Evolutionary conservation across 495 filamentous ascomycete species (phyloP).

Genomic region (Viridothelium virens): DNA sequence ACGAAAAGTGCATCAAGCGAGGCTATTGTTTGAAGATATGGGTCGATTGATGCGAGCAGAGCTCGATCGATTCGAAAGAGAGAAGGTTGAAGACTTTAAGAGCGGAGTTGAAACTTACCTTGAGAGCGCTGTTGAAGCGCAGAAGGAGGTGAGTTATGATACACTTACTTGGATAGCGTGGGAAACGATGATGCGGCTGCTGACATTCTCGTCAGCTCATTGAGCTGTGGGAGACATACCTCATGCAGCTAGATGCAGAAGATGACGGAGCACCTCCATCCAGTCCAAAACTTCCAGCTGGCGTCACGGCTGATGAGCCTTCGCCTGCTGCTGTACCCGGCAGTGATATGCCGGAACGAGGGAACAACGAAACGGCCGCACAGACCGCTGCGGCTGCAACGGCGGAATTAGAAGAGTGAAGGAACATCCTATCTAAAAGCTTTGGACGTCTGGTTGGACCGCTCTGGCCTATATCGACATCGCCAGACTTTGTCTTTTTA

Average conservation of each 20-base stretch:
- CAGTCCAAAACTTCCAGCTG: constrained; percentile 7
- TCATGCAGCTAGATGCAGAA: constrained; percentile 87
- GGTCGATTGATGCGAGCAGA: constrained; percentile 83
- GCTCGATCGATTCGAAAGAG: constrained; percentile 86
- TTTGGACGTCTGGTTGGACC: neutral
- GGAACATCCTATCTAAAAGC: neutral
- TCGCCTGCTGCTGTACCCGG: neutral
- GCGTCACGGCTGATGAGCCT: constrained; percentile 5
- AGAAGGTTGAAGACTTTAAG: constrained; percentile 99
- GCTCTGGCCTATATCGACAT: neutral
- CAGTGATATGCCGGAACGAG: neutral
- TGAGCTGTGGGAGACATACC: constrained; percentile 96
- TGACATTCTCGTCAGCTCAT: constrained; percentile 60
- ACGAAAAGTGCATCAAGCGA: constrained; percentile 81
- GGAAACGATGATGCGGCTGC: constrained; percentile 17
- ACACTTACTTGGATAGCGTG: constrained; percentile 9
- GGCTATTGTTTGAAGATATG: constrained; percentile 95
- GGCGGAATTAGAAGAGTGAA: constrained; percentile 2
- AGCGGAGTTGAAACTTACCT: constrained; percentile 94
- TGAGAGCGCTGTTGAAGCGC: constrained; percentile 91
- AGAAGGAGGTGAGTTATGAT: constrained; percentile 74
- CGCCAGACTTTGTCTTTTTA: neutral
- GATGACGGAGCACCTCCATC: constrained; percentile 57
- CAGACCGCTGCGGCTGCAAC: constrained; percentile 1
- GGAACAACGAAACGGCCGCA: neutral